phyloP scores from a whole-genome alignment of 495 filamentous ascomycete genomes.

The Penicillium crystallinum region DNA sequence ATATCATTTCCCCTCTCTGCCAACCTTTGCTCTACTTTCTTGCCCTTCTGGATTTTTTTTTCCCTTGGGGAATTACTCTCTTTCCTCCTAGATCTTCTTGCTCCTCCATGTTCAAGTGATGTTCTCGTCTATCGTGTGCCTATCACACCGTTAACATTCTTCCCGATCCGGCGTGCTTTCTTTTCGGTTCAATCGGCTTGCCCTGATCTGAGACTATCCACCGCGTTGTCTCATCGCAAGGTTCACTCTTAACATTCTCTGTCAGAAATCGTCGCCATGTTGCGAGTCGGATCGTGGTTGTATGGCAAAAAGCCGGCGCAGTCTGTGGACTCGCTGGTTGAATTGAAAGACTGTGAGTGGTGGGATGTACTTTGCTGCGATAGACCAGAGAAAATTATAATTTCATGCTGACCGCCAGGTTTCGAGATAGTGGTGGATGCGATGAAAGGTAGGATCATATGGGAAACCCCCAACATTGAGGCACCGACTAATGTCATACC shows the following conservation, averaged over 20 bases:
- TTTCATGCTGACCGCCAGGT: constrained; percentile 17
- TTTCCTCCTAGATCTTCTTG: constrained; percentile 1
- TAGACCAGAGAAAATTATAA: background rate
- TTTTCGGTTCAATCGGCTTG: constrained; percentile 4
- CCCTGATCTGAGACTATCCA: constrained; percentile 8
- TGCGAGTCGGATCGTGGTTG: constrained; percentile 52
- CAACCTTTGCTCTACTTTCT: background rate
- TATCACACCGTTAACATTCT: constrained; percentile 29
- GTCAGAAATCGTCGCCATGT: constrained; percentile 23
- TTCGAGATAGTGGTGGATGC: constrained; percentile 54
- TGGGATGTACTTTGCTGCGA: background rate
- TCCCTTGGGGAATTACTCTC: background rate
- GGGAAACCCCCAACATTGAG: background rate
- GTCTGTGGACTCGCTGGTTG: constrained; percentile 54
- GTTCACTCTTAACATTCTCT: constrained; percentile 1
- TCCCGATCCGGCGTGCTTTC: constrained; percentile 26
- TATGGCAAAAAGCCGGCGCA: constrained; percentile 51
- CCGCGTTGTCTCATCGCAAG: background rate
- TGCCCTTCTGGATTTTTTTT: too few relatives aligned
- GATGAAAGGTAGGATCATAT: constrained; percentile 47
- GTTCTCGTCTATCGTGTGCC: constrained; percentile 11
- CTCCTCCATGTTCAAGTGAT: constrained; percentile 11
- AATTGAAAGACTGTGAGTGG: constrained; percentile 55
- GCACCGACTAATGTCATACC: background rate
- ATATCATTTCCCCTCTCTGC: constrained; percentile 6